These are phyloP conservation scores for Diaporthe sp. DNA, from an alignment of 2,329 filamentous ascomycete species.

Conservation along the genomic window DNA sequence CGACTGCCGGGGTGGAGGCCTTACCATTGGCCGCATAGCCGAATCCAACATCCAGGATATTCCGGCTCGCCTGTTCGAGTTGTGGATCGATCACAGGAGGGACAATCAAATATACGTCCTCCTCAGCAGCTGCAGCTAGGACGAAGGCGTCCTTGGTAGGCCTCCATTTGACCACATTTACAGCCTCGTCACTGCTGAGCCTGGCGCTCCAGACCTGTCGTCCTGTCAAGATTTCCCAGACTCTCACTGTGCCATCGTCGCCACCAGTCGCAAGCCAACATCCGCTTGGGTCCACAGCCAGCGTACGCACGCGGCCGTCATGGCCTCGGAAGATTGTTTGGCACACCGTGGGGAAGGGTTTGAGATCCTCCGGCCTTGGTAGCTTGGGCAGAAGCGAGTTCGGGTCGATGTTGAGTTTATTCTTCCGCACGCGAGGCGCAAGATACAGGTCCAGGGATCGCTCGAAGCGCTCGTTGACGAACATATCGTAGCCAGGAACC, in stretches of 20 bases:
- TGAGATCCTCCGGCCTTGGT: constrained; percentile 90
- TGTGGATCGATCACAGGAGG: constrained; percentile 79
- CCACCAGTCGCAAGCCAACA: constrained; percentile 91
- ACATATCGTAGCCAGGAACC: constrained; percentile 89
- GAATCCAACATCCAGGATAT: constrained; percentile 88
- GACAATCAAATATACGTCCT: constrained; percentile 86
- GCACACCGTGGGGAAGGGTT: constrained; percentile 92
- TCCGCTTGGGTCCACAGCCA: constrained; percentile 87
- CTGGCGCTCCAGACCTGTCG: constrained; percentile 88
- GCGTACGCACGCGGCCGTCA: constrained; percentile 84
- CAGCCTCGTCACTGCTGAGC: constrained; percentile 80
- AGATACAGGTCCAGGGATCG: constrained; percentile 95
- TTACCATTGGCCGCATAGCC: constrained; percentile 81
- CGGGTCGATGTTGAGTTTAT: constrained; percentile 96
- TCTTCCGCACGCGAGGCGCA: constrained; percentile 90
- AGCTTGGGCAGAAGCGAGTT: constrained; percentile 92
- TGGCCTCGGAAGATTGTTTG: constrained; percentile 90
- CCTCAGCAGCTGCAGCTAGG: constrained; percentile 84
- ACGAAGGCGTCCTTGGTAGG: constrained; percentile 84
- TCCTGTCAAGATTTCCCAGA: constrained; percentile 90
- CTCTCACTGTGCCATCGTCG: constrained; percentile 89
- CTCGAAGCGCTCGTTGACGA: constrained; percentile 97
- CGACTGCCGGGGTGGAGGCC: constrained; percentile 59
- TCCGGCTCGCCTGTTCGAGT: constrained; percentile 78
- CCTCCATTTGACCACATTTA: constrained; percentile 90